Conservation (phyloP, 306 rosid genomes). For the Alnus rubra region DNA sequence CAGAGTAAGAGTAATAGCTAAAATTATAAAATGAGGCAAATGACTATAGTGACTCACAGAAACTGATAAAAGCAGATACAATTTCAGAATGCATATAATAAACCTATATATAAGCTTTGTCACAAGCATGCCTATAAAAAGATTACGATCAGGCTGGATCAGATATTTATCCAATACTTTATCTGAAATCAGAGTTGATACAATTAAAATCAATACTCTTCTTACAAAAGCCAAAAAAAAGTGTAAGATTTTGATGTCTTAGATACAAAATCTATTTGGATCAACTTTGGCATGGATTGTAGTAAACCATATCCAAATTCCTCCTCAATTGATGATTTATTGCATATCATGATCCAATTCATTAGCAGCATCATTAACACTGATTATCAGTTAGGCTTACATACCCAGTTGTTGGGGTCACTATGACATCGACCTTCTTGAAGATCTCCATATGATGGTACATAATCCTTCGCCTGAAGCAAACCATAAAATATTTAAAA, state of each 20-base stretch:
- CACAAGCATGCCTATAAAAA: background rate
- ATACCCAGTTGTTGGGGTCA: constrained; percentile 99
- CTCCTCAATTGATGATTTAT: background rate
- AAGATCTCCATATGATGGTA: constrained; percentile 85
- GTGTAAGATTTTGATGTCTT: background rate
- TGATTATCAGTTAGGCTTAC: constrained; percentile 22
- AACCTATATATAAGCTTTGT: background rate
- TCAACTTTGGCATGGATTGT: background rate
- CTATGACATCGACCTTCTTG: constrained; percentile 86
- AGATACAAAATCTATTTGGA: background rate
- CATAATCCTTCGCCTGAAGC: constrained; percentile 88
- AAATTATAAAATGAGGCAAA: background rate
- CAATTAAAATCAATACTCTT: background rate
- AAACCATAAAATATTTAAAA: constrained; percentile 18
- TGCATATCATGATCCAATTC: background rate
- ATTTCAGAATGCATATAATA: background rate
- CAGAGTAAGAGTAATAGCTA: too few species aligned
- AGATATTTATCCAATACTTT: background rate
- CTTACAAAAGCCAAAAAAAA: background rate
- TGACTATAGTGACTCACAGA: background rate
- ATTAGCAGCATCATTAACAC: constrained; percentile 21
- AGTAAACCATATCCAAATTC: background rate
- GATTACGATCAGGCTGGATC: background rate
- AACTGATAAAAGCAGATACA: background rate
- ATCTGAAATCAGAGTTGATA: background rate